Conservation (phyloP, 352 stramenopile species). For the Phytophthora palmivora region DNA sequence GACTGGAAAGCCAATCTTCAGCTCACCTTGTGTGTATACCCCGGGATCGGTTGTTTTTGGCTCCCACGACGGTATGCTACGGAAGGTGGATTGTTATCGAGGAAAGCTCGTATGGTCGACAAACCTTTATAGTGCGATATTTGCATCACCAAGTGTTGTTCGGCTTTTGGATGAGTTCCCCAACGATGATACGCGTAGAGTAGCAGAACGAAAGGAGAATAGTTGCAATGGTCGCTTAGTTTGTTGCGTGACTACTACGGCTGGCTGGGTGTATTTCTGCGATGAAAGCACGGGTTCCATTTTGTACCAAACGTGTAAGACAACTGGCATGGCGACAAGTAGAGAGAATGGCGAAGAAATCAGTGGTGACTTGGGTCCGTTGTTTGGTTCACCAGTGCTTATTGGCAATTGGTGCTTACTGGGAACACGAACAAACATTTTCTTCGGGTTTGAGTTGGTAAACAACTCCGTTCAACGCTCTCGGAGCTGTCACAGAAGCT, state of each 20-base stretch:
- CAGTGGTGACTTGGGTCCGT: constrained; percentile 37
- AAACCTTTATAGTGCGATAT: constrained; percentile 42
- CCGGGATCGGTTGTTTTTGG: constrained; percentile 46
- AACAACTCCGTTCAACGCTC: constrained; percentile 64
- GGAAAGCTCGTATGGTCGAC: constrained; percentile 49
- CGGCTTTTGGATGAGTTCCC: neutral
- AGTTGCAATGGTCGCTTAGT: constrained; percentile 22
- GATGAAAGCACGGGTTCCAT: constrained; percentile 50
- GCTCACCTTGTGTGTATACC: too few species aligned
- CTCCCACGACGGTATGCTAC: constrained; percentile 60
- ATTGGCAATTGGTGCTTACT: constrained; percentile 54
- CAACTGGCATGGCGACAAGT: constrained; percentile 4
- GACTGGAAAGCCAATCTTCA: constrained; percentile 67
- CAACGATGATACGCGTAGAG: neutral
- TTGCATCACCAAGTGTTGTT: constrained; percentile 54
- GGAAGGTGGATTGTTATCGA: constrained; percentile 39
- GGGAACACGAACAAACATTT: constrained; percentile 53
- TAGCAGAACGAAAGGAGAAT: neutral
- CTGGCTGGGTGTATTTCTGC: constrained; percentile 46
- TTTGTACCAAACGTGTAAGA: constrained; percentile 26
- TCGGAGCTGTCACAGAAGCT: constrained; percentile 73
- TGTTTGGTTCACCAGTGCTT: constrained; percentile 68
- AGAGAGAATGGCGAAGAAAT: neutral
- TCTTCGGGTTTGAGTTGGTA: constrained; percentile 45
- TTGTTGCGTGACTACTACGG: constrained; percentile 54